A percentile compares a stretch with the other conserved stretches of the same genome.
phyloP scores from a whole-genome alignment of 2,329 filamentous ascomycete species.

The Monilinia fructigena region DNA sequence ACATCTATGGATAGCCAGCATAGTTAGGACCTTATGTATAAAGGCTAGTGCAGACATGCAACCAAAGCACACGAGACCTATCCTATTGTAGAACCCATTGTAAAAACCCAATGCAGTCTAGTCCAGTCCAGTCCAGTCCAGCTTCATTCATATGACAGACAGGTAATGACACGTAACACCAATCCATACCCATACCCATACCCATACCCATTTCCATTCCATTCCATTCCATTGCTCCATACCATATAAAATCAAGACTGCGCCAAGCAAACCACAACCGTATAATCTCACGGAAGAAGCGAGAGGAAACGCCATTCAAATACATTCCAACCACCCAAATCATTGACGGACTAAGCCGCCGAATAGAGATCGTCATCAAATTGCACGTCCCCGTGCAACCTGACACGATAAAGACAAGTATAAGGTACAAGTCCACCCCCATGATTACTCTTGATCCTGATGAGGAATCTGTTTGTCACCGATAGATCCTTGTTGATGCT shows the following conservation, averaged over 20 bases:
- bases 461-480: slow-evolving; percentile 51
- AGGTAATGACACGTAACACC: not conserved
- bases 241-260: not conserved
- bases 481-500: slow-evolving; percentile 32
- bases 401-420: slow-evolving; percentile 66
- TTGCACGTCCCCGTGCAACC: slow-evolving; percentile 50
- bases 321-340: not conserved
- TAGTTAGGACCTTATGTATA: too few relatives aligned
- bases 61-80: not conserved
- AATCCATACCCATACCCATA: not conserved
- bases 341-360: not conserved
- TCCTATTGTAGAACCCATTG: not conserved
- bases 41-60: not conserved
- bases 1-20: too few relatives aligned
- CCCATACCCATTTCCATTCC: not conserved
- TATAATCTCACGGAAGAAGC: not conserved
- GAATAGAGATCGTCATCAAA: not conserved
- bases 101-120: not conserved
- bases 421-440: slow-evolving; percentile 50
- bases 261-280: not conserved
- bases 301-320: not conserved
- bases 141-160: slow-evolving; percentile 4
- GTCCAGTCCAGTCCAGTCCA: not conserved
- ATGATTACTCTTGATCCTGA: slow-evolving; percentile 59
- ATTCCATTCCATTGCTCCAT: not conserved